Percentiles rank a stretch among this genome's conserved stretches.
Evolutionary conservation across 345 rosid genomes (phyloP).

Genomic region (Eucalyptus tenuipes): DNA sequence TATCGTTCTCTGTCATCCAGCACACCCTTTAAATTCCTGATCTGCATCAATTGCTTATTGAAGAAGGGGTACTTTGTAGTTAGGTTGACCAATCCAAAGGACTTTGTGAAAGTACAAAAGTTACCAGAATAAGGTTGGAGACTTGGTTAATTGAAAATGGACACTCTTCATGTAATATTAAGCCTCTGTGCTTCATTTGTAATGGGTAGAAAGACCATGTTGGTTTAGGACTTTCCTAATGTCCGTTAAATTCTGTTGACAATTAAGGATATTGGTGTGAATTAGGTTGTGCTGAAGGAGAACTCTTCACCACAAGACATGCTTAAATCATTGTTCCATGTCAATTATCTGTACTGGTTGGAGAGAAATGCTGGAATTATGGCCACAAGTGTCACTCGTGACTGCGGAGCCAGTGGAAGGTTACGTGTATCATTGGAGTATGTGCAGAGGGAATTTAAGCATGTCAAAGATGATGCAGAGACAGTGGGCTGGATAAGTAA

Average conservation of each 20-base stretch:
- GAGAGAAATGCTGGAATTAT: conserved; percentile 86
- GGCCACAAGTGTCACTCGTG: conserved; percentile 37
- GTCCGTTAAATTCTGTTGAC: neutral
- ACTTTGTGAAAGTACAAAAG: neutral
- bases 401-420: conserved; percentile 69
- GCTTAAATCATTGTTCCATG: conserved; percentile 94
- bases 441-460: conserved; percentile 71
- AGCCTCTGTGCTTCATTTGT: neutral
- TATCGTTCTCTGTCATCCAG: neutral
- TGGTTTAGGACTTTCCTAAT: neutral
- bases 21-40: neutral
- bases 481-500: conserved; percentile 71
- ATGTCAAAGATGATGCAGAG: conserved; percentile 60
- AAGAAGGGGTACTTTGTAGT: neutral
- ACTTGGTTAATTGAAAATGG: neutral
- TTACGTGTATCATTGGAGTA: conserved; percentile 76
- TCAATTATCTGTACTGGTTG: conserved; percentile 85
- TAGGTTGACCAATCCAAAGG: neutral
- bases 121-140: neutral
- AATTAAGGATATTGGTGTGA: neutral
- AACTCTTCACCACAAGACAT: conserved; percentile 65
- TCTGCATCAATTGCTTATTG: neutral
- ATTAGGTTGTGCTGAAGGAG: conserved; percentile 88
- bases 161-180: neutral
- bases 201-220: neutral